Evolutionary conservation across 805 yeast genomes (phyloP).

Genomic region (Candida boidinii): DNA sequence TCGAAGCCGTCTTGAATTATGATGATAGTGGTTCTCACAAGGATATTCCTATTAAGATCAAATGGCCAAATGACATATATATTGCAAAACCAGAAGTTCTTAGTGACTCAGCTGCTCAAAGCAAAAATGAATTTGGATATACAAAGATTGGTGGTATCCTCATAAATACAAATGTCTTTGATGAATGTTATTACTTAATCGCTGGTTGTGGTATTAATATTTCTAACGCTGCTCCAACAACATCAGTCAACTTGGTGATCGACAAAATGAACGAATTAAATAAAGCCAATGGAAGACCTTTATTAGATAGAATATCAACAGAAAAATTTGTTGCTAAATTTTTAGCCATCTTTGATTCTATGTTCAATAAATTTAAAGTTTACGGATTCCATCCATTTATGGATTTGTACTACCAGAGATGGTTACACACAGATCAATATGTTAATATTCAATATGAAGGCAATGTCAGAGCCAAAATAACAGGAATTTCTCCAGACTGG

Average conservation of each 20-base stretch:
- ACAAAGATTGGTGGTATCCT: slow-evolving; percentile 78
- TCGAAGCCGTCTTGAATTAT: slow-evolving; percentile 64
- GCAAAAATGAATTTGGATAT: slow-evolving; percentile 48
- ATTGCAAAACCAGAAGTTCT: slow-evolving; percentile 58
- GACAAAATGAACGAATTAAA: slow-evolving; percentile 49
- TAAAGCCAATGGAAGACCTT: slow-evolving; percentile 26
- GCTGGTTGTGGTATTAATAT: slow-evolving; percentile 87
- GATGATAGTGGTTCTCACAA: slow-evolving; percentile 45
- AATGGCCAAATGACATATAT: slow-evolving; percentile 97
- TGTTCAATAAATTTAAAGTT: slow-evolving; percentile 47
- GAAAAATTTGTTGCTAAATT: slow-evolving; percentile 60
- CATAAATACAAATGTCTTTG: slow-evolving; percentile 66
- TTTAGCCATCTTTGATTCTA: slow-evolving; percentile 54
- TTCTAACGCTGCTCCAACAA: slow-evolving; percentile 82
- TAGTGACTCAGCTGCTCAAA: slow-evolving; percentile 13
- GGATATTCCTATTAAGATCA: slow-evolving; percentile 69
- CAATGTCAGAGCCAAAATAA: slow-evolving; percentile 47
- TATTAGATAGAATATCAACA: slow-evolving; percentile 21
- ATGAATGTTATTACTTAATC: slow-evolving; percentile 54
- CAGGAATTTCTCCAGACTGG: slow-evolving; percentile 77
- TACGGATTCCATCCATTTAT: slow-evolving; percentile 66
- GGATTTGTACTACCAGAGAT: slow-evolving; percentile 63
- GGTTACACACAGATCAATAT: slow-evolving; percentile 77
- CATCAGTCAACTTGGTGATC: slow-evolving; percentile 72
- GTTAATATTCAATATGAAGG: slow-evolving; percentile 50